These are phyloP conservation scores for Malbranchea cinnamomea DNA, from an alignment of 2,329 filamentous ascomycete species.

Conservation along the genomic window DNA sequence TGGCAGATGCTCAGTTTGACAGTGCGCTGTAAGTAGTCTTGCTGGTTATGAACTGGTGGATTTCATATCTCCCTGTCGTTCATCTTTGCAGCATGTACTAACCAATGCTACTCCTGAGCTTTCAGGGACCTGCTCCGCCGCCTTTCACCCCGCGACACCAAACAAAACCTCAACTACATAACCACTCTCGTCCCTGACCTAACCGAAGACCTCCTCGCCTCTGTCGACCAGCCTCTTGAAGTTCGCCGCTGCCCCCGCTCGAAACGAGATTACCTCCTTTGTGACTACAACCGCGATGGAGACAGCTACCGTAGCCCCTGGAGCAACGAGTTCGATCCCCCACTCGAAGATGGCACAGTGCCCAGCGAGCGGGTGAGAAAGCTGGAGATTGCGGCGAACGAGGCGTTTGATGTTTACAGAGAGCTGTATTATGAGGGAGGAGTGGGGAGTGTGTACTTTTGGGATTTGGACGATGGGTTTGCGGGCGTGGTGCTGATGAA, in stretches of 20 bases:
- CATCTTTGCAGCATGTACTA: too few species aligned
- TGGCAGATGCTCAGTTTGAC: constrained; percentile 36
- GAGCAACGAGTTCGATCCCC: constrained; percentile 96
- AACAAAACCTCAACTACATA: constrained; percentile 74
- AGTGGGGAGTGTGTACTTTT: constrained; percentile 91
- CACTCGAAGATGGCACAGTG: constrained; percentile 71
- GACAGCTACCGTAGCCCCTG: constrained; percentile 97
- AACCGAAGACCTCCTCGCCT: constrained; percentile 93
- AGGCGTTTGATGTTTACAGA: constrained; percentile 91
- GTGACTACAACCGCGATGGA: constrained; percentile 98
- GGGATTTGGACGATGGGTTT: constrained; percentile 96
- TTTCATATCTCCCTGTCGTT: constrained; percentile 1
- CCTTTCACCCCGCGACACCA: constrained; percentile 85
- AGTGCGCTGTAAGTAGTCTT: constrained; percentile 37
- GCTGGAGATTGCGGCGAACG: constrained; percentile 88
- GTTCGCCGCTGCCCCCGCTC: constrained; percentile 75
- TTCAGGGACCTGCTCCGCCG: constrained; percentile 90
- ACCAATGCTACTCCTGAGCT: constrained; percentile 4
- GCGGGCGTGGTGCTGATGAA: constrained; percentile 91
- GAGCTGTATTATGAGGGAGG: constrained; percentile 90
- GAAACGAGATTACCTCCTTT: constrained; percentile 89
- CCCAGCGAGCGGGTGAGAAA: constrained; percentile 81
- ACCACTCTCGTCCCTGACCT: constrained; percentile 80
- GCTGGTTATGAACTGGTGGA: constrained; percentile 1
- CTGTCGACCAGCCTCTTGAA: constrained; percentile 87